These are phyloP conservation scores for Geum urbanum DNA, from an alignment of 306 rosid genomes.

Conservation along the genomic window DNA sequence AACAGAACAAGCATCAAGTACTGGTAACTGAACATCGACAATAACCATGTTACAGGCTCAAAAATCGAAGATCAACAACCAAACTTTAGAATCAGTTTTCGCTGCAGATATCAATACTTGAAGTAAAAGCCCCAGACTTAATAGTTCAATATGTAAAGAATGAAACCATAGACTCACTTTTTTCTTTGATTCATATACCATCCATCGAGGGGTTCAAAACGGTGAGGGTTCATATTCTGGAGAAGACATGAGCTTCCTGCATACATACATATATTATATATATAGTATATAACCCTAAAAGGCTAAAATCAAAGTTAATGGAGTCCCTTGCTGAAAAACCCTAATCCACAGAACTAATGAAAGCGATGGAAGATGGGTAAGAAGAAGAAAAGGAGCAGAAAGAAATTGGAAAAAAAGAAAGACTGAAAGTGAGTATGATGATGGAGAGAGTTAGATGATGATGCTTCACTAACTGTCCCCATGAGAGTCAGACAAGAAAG, in stretches of 20 bases:
- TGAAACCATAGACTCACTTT: not conserved
- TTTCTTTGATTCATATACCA: too few relatives aligned
- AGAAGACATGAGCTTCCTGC: slow-evolving; percentile 3
- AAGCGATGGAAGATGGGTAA: slow-evolving; percentile 6
- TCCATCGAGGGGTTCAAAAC: not conserved
- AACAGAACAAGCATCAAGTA: not conserved
- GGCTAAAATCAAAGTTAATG: not conserved
- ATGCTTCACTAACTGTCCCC: slow-evolving; percentile 35
- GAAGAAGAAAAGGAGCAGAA: slow-evolving; percentile 6
- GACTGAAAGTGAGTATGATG: not conserved
- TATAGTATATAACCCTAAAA: not conserved
- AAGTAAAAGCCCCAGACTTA: slow-evolving; percentile 2
- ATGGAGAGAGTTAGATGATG: slow-evolving; percentile 5
- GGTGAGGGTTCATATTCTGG: slow-evolving; percentile 7
- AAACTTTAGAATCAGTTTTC: not conserved
- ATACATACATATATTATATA: not conserved
- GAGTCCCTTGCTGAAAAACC: slow-evolving; percentile 23
- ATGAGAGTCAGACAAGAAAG: slow-evolving; percentile 42
- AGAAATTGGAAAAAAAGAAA: slow-evolving; percentile 7
- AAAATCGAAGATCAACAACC: too few relatives aligned
- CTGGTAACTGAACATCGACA: not conserved
- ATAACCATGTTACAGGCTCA: not conserved
- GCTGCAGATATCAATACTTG: not conserved
- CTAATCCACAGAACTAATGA: slow-evolving; percentile 15
- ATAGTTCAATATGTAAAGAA: not conserved